Base-by-base conservation (phyloP, 495 filamentous ascomycete species). In the Trichoderma virens region DNA sequence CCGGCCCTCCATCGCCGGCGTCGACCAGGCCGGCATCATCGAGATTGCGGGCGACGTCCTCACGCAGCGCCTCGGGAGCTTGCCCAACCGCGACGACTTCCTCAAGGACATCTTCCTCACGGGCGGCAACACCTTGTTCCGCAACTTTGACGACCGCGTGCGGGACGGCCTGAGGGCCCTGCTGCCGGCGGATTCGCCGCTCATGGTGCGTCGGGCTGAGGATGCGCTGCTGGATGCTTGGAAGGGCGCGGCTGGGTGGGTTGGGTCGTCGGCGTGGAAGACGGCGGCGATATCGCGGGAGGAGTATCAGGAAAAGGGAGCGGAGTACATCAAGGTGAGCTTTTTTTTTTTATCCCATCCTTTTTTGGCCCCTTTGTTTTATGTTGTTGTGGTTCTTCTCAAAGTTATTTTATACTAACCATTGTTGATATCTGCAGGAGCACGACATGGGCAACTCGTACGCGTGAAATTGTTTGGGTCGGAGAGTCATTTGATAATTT, bases 21-120 rank as follows among this genome's bases (percentile, higher is more conserved):
- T 98, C 39, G 94, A 98, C 71, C 94, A 98, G 74, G 92, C 93
- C 0, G 94, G 94, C 25, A 81, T 98, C 23, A 80, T 95, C 25
- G 93, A 98, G 75, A 92, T 97, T 60, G 90, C 89, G 0, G 87
- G 88, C 5, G 89, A 91, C 66, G 93, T 98, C 41, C 75, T 97
- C 18, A 89, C 83, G 8, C 88, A 93, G 69, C 86, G 94, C 2
- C 81, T 97, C 31, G 78, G 83, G 2, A 73, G 73, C 27, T 67
- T 79, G 56, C 74, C 79, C 20, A 82, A 86, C 61, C 81, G 84
- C 43, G 78, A 85, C 32, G 83, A 82, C 9, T 81, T 97, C 6
- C 77, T 96, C 16, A 86, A 82, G 64, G 93, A 98, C 70, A 83
- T 98, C 20, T 98, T 98, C 77, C 72, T 98, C 8, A 98, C 94